These are phyloP conservation scores for Mesembryanthemum crystallinum DNA, from an alignment of 148 eudicot genomes.

Conservation along the genomic window DNA sequence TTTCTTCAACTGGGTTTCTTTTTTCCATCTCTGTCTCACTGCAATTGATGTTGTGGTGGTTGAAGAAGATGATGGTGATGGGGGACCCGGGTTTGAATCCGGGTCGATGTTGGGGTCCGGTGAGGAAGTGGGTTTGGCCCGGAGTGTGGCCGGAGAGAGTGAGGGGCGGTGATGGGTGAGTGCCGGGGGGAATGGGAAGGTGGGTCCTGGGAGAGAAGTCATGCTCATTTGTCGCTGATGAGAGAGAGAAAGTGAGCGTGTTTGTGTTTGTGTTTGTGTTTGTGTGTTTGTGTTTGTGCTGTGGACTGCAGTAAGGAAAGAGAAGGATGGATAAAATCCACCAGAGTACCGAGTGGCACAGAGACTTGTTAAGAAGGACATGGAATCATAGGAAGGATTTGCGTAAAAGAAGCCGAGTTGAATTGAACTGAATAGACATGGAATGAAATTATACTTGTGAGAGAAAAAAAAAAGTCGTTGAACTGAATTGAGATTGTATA, in stretches of 20 bases:
- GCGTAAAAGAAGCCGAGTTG: too few relatives aligned
- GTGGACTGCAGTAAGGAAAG: not conserved
- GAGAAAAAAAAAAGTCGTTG: too few relatives aligned
- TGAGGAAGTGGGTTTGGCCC: slow-evolving; percentile 17
- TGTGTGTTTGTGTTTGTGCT: too few relatives aligned
- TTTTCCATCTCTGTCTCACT: not conserved
- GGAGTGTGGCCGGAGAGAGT: slow-evolving; percentile 20
- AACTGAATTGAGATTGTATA: too few relatives aligned
- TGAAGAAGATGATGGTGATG: not conserved
- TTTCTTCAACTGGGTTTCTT: slow-evolving; percentile 14
- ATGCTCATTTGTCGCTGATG: slow-evolving; percentile 26
- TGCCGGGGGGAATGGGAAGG: slow-evolving; percentile 39
- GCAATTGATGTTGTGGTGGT: slow-evolving; percentile 14
- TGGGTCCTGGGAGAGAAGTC: slow-evolving; percentile 54
- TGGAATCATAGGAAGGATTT: too few relatives aligned
- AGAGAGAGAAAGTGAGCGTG: not conserved
- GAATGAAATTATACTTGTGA: too few relatives aligned
- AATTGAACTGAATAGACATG: too few relatives aligned
- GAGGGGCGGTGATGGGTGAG: slow-evolving; percentile 30
- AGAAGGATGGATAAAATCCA: too few relatives aligned
- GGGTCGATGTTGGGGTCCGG: slow-evolving; percentile 11
- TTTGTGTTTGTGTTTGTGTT: too few relatives aligned
- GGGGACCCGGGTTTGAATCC: slow-evolving; percentile 3
- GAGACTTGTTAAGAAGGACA: too few relatives aligned
- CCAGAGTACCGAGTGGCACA: too few relatives aligned